phyloP scores from a whole-genome alignment of 2,329 filamentous ascomycete genomes.

The Pestalotiopsis sp. region DNA sequence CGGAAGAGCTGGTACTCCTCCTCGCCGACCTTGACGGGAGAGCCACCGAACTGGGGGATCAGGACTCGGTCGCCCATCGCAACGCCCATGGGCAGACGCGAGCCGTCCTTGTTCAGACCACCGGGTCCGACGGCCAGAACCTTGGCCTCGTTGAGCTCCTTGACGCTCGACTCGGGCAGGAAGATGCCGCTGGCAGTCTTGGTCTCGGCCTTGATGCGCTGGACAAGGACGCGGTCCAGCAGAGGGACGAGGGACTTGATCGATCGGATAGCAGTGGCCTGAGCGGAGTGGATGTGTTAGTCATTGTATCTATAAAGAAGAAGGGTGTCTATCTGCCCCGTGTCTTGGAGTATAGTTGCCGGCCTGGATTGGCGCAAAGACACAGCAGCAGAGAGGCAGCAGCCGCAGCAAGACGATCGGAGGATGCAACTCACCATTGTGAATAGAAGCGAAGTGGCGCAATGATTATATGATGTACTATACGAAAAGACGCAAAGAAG shows the following conservation, averaged over 20 bases:
- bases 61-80: constrained; percentile 85
- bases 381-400: neutral
- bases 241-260: constrained; percentile 95
- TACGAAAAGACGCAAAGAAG: neutral
- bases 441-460: neutral
- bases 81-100: constrained; percentile 85
- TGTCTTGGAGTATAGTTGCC: neutral
- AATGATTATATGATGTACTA: constrained; percentile 3
- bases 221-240: constrained; percentile 96
- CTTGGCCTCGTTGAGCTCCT: constrained; percentile 97
- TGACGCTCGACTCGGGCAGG: constrained; percentile 93
- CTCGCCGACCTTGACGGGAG: constrained; percentile 94
- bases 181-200: constrained; percentile 98
- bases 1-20: constrained; percentile 96
- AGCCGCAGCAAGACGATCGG: neutral
- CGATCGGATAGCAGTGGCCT: constrained; percentile 82
- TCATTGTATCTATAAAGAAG: neutral
- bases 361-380: neutral
- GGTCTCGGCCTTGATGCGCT: constrained; percentile 95
- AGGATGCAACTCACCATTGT: constrained; percentile 8
- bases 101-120: constrained; percentile 82
- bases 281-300: neutral
- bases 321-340: too few relatives aligned
- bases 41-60: constrained; percentile 95
- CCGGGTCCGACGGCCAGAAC: constrained; percentile 95